Evolutionary conservation across 352 stramenopile genomes (phyloP).

Genomic region (Pythium aristosporum): DNA sequence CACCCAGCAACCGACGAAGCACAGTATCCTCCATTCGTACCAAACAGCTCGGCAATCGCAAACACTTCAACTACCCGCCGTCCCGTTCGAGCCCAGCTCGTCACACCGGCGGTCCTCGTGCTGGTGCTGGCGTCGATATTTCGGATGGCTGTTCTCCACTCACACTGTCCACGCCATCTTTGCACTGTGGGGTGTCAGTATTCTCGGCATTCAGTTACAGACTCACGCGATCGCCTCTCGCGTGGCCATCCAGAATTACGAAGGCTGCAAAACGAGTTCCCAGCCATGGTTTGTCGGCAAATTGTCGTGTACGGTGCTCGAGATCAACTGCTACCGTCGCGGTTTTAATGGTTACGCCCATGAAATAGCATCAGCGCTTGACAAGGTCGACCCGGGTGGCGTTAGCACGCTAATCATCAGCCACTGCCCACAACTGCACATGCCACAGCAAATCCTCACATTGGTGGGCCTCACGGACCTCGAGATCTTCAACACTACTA

Average conservation of each 20-base stretch:
- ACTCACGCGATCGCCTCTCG: not conserved
- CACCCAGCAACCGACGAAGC: not conserved
- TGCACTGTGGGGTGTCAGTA: conserved; percentile 7
- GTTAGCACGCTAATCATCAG: conserved; percentile 17
- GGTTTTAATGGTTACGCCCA: not conserved
- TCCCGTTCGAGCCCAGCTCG: no score
- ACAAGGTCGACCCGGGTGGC: not conserved
- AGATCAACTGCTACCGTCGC: conserved; percentile 30
- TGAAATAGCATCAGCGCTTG: conserved; percentile 16
- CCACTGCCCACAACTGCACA: conserved; percentile 21
- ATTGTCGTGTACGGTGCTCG: conserved; percentile 26
- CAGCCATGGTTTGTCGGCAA: conserved; percentile 26
- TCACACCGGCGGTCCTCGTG: not conserved
- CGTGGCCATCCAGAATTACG: not conserved
- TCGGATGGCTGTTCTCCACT: not conserved
- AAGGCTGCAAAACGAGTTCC: conserved; percentile 26
- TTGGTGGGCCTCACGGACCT: conserved; percentile 11
- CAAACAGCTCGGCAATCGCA: not conserved
- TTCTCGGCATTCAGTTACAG: conserved; percentile 17
- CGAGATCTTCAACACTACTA: conserved; percentile 23
- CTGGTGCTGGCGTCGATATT: not conserved
- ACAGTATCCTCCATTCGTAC: not conserved
- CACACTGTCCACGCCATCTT: not conserved
- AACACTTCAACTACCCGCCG: no score
- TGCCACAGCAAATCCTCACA: conserved; percentile 11